Conservation (phyloP, 768 basidiomycete species). For the Xanthoconium purpureum region DNA sequence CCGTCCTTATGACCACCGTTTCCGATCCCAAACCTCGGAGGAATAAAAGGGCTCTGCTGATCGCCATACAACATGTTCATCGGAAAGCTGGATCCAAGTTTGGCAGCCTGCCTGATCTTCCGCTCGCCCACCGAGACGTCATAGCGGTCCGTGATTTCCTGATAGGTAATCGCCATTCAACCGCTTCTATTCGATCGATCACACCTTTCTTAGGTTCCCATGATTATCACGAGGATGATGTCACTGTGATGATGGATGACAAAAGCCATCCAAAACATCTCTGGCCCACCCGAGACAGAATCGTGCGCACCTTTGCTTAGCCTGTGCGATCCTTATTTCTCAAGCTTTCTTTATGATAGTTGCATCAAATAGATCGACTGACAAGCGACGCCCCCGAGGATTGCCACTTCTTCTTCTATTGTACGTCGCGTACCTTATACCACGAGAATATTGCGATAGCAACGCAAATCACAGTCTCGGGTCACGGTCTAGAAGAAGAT, state of each 20-base stretch:
- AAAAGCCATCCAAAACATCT: conserved; percentile 23
- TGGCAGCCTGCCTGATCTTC: conserved; percentile 4
- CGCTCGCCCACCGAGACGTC: conserved; percentile 21
- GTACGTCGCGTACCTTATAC: conserved; percentile 29
- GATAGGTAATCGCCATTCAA: conserved; percentile 12
- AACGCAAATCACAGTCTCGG: conserved; percentile 13
- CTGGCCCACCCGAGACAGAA: conserved; percentile 43
- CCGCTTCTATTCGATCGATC: background rate
- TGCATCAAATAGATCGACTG: conserved; percentile 41
- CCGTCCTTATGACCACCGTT: background rate
- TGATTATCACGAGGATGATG: conserved; percentile 38
- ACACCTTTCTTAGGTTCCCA: conserved; percentile 30
- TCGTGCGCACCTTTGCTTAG: conserved; percentile 33
- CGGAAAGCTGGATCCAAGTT: background rate
- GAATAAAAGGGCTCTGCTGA: conserved; percentile 21
- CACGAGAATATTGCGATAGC: background rate
- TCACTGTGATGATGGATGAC: conserved; percentile 44
- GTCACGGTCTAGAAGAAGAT: conserved; percentile 21
- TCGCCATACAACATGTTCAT: conserved; percentile 13
- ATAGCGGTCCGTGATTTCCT: conserved; percentile 8
- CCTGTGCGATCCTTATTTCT: background rate
- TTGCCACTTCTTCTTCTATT: conserved; percentile 55
- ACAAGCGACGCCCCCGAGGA: conserved; percentile 40
- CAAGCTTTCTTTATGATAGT: conserved; percentile 13
- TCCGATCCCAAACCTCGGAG: background rate